Base-by-base conservation (phyloP, 805 yeast species). In the Ogataea trehaloabstinens region DNA sequence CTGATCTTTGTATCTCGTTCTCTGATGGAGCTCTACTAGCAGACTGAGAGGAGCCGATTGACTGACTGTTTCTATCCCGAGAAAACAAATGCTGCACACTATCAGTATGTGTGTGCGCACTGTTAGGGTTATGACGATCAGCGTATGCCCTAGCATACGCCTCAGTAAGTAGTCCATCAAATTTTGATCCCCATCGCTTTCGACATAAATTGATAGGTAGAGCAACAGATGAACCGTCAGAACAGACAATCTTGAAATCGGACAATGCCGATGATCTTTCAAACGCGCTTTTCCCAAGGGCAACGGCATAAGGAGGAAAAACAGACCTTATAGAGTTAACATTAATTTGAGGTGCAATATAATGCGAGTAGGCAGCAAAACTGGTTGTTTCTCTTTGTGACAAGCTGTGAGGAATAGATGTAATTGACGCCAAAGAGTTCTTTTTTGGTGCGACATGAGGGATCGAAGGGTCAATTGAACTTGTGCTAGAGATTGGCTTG, bases 141-240 rank as follows among this genome's bases (percentile, higher is more conserved):
- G 67, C 70, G 5, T 70, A 70, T 0, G 85, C 82, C 41, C 75
- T 66, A 0, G 82, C 77, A 56, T 83, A 85, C 1, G 82, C 85
- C 49, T 74, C 71, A 0, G 88, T 68, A 28, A 85, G 57, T 13
- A 84, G 45, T 46, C 70, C 70, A 46, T 81, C 80, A 53, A 85
- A 85, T 45, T 75, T 80, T 24, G 76, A 60, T 0, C 93, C 93
- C 95, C 95, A 85, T 53, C 93, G 67, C 48, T 80, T 82, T 48
- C 85, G 69, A 37, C 85, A 66, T 4, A 85, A 63, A 46, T 67
- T 70, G 34, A 78, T 43, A 0, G 90, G 82, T 4, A 81, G 77
- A 0, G 82, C 78, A 12, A 82, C 68, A n/a, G 79, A 62, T 31
- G 77, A 81, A 6, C 90, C 91, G 51, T 78, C 85, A n/a, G 76